Conservation (phyloP, 1,284 basidiomycete genomes). For the Marasmius sp. region DNA sequence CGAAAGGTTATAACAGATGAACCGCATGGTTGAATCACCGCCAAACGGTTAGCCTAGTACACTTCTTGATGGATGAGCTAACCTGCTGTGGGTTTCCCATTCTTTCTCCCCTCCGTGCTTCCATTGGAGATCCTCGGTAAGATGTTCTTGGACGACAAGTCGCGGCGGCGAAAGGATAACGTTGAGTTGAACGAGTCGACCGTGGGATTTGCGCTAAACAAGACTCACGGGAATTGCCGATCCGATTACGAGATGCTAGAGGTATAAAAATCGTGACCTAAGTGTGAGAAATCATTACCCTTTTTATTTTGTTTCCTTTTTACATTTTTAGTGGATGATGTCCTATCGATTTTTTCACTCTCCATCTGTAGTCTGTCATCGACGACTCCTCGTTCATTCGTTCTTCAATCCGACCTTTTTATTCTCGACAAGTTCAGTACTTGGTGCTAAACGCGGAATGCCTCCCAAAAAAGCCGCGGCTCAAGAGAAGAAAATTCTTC, state of each 20-base stretch:
- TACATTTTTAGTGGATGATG: neutral
- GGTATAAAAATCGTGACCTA: neutral
- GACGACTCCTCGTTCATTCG: constrained; percentile 1
- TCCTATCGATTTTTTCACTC: neutral
- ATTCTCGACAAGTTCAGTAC: constrained; percentile 21
- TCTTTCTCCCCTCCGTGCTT: no score
- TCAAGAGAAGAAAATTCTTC: constrained; percentile 80
- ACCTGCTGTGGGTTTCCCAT: no score
- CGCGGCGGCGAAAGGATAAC: no score
- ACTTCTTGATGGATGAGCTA: no score
- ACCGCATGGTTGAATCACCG: no score
- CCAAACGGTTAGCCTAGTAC: no score
- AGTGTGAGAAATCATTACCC: neutral
- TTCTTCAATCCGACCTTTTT: constrained; percentile 3
- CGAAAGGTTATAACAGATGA: no score
- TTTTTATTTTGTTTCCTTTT: neutral
- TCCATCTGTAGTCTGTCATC: neutral
- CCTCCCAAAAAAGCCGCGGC: constrained; percentile 80
- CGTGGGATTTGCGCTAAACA: neutral
- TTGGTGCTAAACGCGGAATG: constrained; percentile 59
- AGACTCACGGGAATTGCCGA: neutral
- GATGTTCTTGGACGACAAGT: no score
- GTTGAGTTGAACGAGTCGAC: no score
- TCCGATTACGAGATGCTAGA: neutral
- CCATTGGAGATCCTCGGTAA: no score